Base-by-base conservation (phyloP, 1,284 basidiomycete species). In the Kwoniella shivajii region DNA sequence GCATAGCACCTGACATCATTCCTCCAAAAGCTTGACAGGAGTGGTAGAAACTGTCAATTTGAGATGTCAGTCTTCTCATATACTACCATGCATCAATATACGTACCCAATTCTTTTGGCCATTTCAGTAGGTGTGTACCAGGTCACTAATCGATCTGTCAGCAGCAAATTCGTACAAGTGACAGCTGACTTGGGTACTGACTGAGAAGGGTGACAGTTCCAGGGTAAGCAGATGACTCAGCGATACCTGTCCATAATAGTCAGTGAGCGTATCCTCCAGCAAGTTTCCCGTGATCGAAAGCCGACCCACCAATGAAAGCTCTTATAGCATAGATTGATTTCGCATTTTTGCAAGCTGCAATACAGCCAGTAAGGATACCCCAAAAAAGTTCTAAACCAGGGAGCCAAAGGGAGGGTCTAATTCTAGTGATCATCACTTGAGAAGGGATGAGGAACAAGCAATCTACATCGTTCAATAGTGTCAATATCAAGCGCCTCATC, bases 61-160 rank as follows among this genome's bases (percentile, higher is more conserved):
- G 64, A 59, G 22, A 58, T 50, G 6, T 41, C 22, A 16, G 38
- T 41, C 38, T 9, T 18, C 38, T 6, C 7, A 41, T 9, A 6
- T 41, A 6, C 9, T 6, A 36, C n/a, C 34, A 36, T n/a, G n/a
- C 22, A 18, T 41, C n/a, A 22, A 41, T 41, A 9, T 9, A n/a
- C 38, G 22, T 6, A 41, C 38, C 41, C 41, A 36, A 66, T 64
- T 10, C 64, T 54, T 37, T 58, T 58, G 18, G 65, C 65, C 51
- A 67, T 56, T 52, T 67, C 65, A 16, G 58, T 48, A 2, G 65
- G 65, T 0, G 65, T 67, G 58, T 67, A 67, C 61, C 61, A 65
- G 11, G 58, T 57, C 61, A 63, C 61, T 63, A 43, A 9, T 11
- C 10, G n/a, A n/a, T 6, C 20, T 14, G 33, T 50, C 16, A 37